Evolutionary conservation across 306 rosid species (phyloP).

Genomic region (Styphnolobium japonicum): DNA sequence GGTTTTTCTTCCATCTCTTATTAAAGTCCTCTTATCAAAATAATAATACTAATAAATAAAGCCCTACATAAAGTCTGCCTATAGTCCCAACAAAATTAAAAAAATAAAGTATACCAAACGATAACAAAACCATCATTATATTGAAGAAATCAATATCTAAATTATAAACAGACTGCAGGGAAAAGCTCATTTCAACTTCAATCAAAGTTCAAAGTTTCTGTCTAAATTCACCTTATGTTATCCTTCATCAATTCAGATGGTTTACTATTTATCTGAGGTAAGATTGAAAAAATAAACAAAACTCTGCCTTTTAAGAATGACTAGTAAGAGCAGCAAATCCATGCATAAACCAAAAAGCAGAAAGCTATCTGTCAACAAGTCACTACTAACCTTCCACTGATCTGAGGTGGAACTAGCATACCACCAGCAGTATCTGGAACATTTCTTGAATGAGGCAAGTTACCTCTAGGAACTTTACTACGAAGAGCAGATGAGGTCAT

Average conservation of each 20-base stretch:
- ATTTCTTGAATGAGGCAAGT: slow-evolving; percentile 61
- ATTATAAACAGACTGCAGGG: neutral
- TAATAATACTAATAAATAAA: neutral
- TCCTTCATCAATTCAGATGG: neutral
- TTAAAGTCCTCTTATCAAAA: neutral
- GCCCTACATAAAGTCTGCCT: neutral
- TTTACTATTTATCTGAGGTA: neutral
- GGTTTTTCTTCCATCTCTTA: neutral
- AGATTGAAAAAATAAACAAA: neutral
- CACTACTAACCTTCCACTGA: slow-evolving; percentile 80
- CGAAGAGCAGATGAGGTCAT: slow-evolving; percentile 46
- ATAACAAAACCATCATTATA: neutral
- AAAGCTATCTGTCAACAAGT: neutral
- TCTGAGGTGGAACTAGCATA: slow-evolving; percentile 83
- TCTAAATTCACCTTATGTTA: neutral
- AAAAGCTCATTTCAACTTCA: slow-evolving; percentile 3
- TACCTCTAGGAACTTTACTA: slow-evolving; percentile 68
- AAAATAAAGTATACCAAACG: neutral
- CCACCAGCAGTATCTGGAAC: slow-evolving; percentile 70
- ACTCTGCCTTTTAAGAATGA: neutral
- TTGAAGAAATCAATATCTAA: neutral
- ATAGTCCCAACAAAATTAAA: neutral
- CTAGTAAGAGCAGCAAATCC: neutral
- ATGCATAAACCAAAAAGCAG: neutral
- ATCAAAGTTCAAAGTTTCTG: neutral